Evolutionary conservation across 1,284 basidiomycete species (phyloP), one percentile per base, ranked within the genome.

Genomic region (Cerrena zonata): DNA sequence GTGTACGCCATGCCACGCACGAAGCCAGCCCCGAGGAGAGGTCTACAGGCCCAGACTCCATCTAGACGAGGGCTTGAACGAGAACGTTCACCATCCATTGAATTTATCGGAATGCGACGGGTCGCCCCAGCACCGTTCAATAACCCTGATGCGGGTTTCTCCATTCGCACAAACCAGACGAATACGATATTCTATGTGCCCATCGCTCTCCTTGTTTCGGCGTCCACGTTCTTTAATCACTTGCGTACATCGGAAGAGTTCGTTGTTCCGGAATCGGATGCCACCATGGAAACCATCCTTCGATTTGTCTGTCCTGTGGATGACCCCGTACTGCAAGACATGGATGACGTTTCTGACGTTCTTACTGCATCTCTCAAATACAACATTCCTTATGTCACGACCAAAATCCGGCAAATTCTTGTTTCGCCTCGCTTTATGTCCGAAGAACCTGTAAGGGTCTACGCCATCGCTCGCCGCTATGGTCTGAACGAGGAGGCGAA

Each of bases 381-480:
- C 38, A 13, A 40, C 21, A 15, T 52, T 24, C 10, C 5, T 22
- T 15, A 22, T 22, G 39, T 40, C 7, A 18, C n/a, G 30, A 40
- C 7, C 27, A n/a, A 13, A 23, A n/a, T 41, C n/a, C 27, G 27
- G 3, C 5, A 25, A 23, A 10, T 38, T 24, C 47, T 47, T 15
- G 23, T 27, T 15, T 47, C 22, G 49, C 36, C 40, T 19, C 39
- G 39, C 18, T 56, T 56, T 48, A 15, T 54, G 23, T 45, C 47
- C 23, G 24, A 15, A 11, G 50, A 52, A n/a, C 55, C 55, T 40
- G 47, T 54, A 3, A 47, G 53, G 21, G 46, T 56, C 18, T 50
- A 52, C 43, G 53, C 50, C n/a, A 26, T 56, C 46, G 53, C 53
- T 2, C 22, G 49, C 18, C 47, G 51, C 13, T 54, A 46, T 24